A percentile compares a stretch with the other conserved stretches of the same genome.
Evolutionary conservation across 164 flowering plant genomes (phyloP).

Genomic region (grape (Vitis vinifera)): DNA sequence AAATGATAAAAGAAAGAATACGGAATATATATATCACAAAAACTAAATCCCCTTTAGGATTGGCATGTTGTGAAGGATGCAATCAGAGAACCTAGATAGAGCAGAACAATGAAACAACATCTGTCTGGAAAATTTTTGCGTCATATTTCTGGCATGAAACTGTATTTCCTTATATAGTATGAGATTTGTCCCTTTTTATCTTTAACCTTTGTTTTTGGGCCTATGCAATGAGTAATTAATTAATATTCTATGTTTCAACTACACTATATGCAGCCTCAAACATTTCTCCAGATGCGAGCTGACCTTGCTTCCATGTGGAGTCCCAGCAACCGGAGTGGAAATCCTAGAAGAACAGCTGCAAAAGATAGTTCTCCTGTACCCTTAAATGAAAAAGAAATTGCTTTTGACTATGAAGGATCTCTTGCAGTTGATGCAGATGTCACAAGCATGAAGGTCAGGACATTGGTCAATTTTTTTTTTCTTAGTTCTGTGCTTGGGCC

Average conservation of each 20-base stretch:
- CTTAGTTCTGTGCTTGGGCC: background rate
- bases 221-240: no score
- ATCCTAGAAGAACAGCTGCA: slow-evolving; percentile 45
- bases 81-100: no score
- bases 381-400: slow-evolving; percentile 21
- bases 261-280: slow-evolving; percentile 60
- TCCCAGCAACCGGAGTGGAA: slow-evolving; percentile 42
- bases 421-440: slow-evolving; percentile 33
- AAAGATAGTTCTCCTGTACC: slow-evolving; percentile 30
- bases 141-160: no score
- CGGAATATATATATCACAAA: no score
- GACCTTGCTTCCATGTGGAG: slow-evolving; percentile 91
- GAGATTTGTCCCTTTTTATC: background rate
- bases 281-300: slow-evolving; percentile 68
- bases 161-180: no score
- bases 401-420: slow-evolving; percentile 24
- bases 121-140: no score
- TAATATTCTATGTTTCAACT: no score
- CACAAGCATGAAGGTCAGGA: slow-evolving; percentile 56
- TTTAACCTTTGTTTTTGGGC: background rate
- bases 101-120: no score
- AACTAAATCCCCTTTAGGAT: no score
- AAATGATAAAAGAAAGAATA: no score
- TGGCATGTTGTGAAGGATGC: no score
- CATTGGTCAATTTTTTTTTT: background rate